phyloP scores from a whole-genome alignment of 495 filamentous ascomycete species.

The Cercophora newfieldiana region DNA sequence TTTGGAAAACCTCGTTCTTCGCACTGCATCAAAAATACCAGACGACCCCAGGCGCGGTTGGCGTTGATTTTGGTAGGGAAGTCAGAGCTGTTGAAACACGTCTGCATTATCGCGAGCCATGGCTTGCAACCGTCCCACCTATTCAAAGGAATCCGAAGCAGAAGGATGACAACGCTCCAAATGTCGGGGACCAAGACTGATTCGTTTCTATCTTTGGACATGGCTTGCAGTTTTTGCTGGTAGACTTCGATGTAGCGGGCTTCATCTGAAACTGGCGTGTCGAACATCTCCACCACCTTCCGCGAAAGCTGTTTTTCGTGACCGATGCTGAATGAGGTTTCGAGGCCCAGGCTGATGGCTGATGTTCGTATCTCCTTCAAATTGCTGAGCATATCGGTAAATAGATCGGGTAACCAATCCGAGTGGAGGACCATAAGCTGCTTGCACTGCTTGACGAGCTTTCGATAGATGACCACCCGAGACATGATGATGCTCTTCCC shows the following conservation, averaged over 20 bases:
- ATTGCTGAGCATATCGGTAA: slow-evolving; percentile 75
- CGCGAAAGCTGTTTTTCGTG: slow-evolving; percentile 63
- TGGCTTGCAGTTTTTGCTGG: slow-evolving; percentile 63
- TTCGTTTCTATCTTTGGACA: slow-evolving; percentile 66
- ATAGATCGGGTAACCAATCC: slow-evolving; percentile 79
- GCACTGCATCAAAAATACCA: slow-evolving; percentile 69
- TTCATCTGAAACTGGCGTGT: slow-evolving; percentile 52
- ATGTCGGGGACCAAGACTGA: slow-evolving; percentile 75
- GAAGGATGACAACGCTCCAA: slow-evolving; percentile 78
- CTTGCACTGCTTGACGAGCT: slow-evolving; percentile 67
- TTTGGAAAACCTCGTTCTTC: slow-evolving; percentile 59
- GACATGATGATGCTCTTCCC: slow-evolving; percentile 75
- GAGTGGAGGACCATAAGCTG: slow-evolving; percentile 62
- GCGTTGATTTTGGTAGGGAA: slow-evolving; percentile 70
- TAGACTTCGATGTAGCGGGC: slow-evolving; percentile 64
- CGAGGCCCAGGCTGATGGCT: slow-evolving; percentile 72
- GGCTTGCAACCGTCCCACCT: slow-evolving; percentile 69
- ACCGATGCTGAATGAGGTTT: slow-evolving; percentile 64
- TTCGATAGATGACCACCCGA: slow-evolving; percentile 73
- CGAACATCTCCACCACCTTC: slow-evolving; percentile 65
- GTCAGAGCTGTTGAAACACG: slow-evolving; percentile 82
- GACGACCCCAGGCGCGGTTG: slow-evolving; percentile 77
- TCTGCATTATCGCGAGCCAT: slow-evolving; percentile 76
- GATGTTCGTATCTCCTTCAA: slow-evolving; percentile 70
- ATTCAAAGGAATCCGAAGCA: slow-evolving; percentile 67